A percentile compares a stretch with the other conserved stretches of the same genome.
These are phyloP conservation scores for Lactarius pseudohatsudake DNA, from an alignment of 768 basidiomycete genomes.

Conservation along the genomic window DNA sequence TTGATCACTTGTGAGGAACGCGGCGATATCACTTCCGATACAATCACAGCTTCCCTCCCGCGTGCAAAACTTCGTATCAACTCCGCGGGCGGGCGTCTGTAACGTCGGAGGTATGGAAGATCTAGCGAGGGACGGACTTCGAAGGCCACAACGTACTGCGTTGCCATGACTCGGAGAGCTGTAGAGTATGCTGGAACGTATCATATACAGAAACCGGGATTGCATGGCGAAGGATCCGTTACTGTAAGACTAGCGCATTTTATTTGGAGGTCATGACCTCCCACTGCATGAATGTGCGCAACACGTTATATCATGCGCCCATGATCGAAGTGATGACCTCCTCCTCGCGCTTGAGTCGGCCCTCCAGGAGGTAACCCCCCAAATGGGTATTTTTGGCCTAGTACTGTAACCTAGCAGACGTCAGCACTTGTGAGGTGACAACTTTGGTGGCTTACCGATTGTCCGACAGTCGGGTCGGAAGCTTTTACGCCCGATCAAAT, in stretches of 20 bases:
- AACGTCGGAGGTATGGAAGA: background rate
- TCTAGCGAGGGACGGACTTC: background rate
- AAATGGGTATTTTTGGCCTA: conserved; percentile 56
- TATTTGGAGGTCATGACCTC: conserved; percentile 47
- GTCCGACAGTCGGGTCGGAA: conserved; percentile 59
- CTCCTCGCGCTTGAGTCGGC: conserved; percentile 73
- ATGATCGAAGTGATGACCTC: conserved; percentile 74
- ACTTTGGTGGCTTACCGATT: conserved; percentile 49
- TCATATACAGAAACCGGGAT: conserved; percentile 79
- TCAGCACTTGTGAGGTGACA: background rate
- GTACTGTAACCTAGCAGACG: background rate
- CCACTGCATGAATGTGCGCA: too few relatives aligned
- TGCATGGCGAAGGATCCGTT: conserved; percentile 63
- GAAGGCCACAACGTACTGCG: conserved; percentile 51
- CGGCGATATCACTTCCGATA: too few relatives aligned
- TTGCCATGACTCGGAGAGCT: conserved; percentile 65
- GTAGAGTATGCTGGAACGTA: conserved; percentile 85
- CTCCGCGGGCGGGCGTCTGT: too few relatives aligned
- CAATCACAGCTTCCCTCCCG: too few relatives aligned
- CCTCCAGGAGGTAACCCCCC: conserved; percentile 75
- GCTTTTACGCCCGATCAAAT: conserved; percentile 61
- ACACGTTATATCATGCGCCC: too few relatives aligned
- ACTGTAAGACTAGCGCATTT: conserved; percentile 55
- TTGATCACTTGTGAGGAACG: too few relatives aligned
- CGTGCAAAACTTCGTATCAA: too few relatives aligned